Base-by-base conservation (phyloP, 176 grass and related monocot species). In the Musa beccarii region DNA sequence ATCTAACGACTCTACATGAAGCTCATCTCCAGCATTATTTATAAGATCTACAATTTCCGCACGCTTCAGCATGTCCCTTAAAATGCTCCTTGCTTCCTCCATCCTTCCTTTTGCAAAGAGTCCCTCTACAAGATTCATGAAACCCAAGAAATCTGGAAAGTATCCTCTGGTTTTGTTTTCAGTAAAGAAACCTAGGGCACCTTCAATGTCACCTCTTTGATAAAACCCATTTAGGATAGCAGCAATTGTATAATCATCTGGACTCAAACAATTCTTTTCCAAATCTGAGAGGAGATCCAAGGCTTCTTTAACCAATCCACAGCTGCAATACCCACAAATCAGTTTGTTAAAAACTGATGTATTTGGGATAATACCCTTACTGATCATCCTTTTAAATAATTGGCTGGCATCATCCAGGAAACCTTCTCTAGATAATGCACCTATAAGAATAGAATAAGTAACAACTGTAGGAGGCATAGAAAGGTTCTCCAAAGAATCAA, bases 381-480 rank as follows among this genome's bases (percentile, higher is more conserved):
- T 82, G 62, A 84, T 73, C 92, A 96, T 96, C 81, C 81, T 87
- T 68, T 90, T 65, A 71, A 92, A 92, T 59, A 92, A 77, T 52
- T 88, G 51, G 54, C 79, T 74, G 53, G 92, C 92, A 83, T 92
- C 92, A 65, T 88, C 64, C 75, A 96, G 82, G 16, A 92, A 82
- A 74, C 92, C 92, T 82, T 89, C 89, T 89, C 85, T 92, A 69
- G 89, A 96, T 82, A 96, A 82, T 84, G 89, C 82, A 84, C 78
- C 86, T 80, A 96, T 88, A 76, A 96, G 86, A 76, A 75, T 89
- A 29, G 85, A 65, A 79, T 92, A 96, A 26, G 92, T 96, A 77
- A 82, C 53, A 66, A 84, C 53, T 52, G 87, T 96, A 20, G 86
- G 89, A 85, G 72, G 72, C 69, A 92, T 11, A 65, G 72, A n/a